Conservation (phyloP, 2,329 filamentous ascomycete species). For the Colletotrichum acutatum region DNA sequence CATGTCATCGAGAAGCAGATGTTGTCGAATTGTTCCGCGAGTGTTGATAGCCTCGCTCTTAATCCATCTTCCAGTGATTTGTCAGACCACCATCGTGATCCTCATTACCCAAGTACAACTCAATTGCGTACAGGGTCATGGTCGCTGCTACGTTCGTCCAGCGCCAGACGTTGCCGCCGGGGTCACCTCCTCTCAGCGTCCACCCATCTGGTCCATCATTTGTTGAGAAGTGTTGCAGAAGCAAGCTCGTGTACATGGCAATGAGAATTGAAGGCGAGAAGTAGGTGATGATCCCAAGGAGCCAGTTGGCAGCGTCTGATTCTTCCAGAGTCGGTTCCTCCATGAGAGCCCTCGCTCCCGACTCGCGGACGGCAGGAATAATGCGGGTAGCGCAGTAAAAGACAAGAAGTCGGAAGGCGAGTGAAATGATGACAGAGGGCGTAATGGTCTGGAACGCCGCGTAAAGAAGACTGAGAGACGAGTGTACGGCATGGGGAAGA, state of each 20-base stretch:
- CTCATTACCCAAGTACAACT: slow-evolving; percentile 86
- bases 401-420: slow-evolving; percentile 92
- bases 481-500: slow-evolving; percentile 85
- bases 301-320: slow-evolving; percentile 80
- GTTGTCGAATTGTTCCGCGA: neutral
- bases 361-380: slow-evolving; percentile 91
- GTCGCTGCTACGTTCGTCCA: slow-evolving; percentile 94
- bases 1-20: neutral
- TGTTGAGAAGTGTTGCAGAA: slow-evolving; percentile 94
- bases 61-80: slow-evolving; percentile 95
- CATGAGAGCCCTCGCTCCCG: slow-evolving; percentile 83
- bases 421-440: slow-evolving; percentile 93
- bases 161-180: slow-evolving; percentile 87
- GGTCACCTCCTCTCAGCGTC: slow-evolving; percentile 84
- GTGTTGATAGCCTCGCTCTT: slow-evolving; percentile 45
- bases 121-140: slow-evolving; percentile 89
- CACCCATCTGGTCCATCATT: slow-evolving; percentile 79
- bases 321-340: slow-evolving; percentile 90
- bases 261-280: slow-evolving; percentile 96
- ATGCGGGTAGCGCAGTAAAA: slow-evolving; percentile 96
- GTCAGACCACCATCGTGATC: slow-evolving; percentile 79
- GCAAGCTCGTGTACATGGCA: slow-evolving; percentile 92
- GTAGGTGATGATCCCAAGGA: slow-evolving; percentile 88
- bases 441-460: slow-evolving; percentile 96
- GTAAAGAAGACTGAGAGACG: slow-evolving; percentile 85